Conservation (phyloP, 169 alveolate genomes). For the Eimeria acervulina region DNA sequence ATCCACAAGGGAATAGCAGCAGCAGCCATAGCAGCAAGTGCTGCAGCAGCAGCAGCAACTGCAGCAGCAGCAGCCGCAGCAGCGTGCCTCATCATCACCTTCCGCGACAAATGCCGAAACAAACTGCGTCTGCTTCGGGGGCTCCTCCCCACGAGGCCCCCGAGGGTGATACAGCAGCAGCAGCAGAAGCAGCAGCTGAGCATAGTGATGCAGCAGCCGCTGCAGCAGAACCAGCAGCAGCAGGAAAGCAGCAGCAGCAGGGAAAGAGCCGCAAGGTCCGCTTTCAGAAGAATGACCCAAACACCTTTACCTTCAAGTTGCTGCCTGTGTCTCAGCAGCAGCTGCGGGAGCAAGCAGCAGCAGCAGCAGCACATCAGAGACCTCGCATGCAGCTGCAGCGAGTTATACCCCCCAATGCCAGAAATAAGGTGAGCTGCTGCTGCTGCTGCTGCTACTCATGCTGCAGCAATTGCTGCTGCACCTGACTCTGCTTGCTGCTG, state of each 20-base stretch:
- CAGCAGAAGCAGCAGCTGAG: slow-evolving; percentile 1
- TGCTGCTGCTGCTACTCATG: background rate
- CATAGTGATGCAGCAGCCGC: background rate
- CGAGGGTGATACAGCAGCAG: background rate
- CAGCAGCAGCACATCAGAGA: no score
- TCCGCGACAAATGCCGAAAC: background rate
- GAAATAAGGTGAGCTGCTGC: slow-evolving; percentile 44
- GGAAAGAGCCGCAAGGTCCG: slow-evolving; percentile 28
- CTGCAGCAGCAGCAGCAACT: background rate
- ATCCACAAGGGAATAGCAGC: background rate
- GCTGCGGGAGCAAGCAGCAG: no score
- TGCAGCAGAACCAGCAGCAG: no score
- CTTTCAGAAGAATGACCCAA: slow-evolving; percentile 44
- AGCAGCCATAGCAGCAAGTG: background rate
- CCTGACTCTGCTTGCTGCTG: background rate
- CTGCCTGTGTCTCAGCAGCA: slow-evolving; percentile 20
- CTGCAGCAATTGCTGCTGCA: background rate
- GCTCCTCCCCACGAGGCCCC: slow-evolving; percentile 4
- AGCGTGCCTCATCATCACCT: background rate
- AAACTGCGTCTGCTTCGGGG: background rate
- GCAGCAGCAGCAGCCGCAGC: slow-evolving; percentile 23
- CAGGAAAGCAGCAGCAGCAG: slow-evolving; percentile 37
- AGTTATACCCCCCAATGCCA: slow-evolving; percentile 71
- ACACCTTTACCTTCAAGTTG: slow-evolving; percentile 36
- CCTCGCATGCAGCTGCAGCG: slow-evolving; percentile 64